These are phyloP conservation scores for Neurospora pannonica DNA, from an alignment of 495 filamentous ascomycete species.

Conservation along the genomic window DNA sequence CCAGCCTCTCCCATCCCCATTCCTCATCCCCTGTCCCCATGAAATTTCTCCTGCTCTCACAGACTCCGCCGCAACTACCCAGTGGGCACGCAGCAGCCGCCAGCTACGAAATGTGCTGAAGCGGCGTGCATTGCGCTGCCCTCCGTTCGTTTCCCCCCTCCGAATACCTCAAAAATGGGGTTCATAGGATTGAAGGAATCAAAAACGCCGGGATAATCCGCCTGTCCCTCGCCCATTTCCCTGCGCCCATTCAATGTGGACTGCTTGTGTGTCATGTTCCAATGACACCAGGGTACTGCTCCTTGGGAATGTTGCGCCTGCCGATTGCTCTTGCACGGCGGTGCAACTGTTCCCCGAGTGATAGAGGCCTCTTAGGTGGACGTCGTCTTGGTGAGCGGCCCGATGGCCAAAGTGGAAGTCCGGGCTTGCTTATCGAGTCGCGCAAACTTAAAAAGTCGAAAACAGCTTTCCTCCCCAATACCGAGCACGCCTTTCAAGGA, in stretches of 20 bases:
- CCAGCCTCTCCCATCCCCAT: not conserved
- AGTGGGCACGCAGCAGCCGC: not conserved
- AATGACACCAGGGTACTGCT: not conserved
- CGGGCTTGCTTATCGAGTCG: not conserved
- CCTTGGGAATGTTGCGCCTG: not conserved
- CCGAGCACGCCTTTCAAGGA: slow-evolving; percentile 10
- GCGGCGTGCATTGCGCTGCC: not conserved
- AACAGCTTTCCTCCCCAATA: not conserved
- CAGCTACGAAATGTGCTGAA: not conserved
- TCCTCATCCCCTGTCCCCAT: not conserved
- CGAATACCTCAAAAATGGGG: not conserved
- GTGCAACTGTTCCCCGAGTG: not conserved
- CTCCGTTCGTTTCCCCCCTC: not conserved
- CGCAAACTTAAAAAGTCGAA: not conserved
- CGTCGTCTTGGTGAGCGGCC: not conserved
- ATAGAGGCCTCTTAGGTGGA: not conserved
- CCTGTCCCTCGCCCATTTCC: not conserved
- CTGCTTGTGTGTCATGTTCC: not conserved
- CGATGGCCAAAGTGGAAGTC: not conserved
- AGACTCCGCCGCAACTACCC: not conserved
- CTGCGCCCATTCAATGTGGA: not conserved
- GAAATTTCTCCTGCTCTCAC: not conserved
- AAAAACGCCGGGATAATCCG: not conserved
- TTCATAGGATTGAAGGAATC: not conserved
- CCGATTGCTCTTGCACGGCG: not conserved